A percentile compares a stretch with the other conserved stretches of the same genome.
phyloP scores from a whole-genome alignment of 1,284 basidiomycete genomes.

The Leccinum pseudoinsigne region DNA sequence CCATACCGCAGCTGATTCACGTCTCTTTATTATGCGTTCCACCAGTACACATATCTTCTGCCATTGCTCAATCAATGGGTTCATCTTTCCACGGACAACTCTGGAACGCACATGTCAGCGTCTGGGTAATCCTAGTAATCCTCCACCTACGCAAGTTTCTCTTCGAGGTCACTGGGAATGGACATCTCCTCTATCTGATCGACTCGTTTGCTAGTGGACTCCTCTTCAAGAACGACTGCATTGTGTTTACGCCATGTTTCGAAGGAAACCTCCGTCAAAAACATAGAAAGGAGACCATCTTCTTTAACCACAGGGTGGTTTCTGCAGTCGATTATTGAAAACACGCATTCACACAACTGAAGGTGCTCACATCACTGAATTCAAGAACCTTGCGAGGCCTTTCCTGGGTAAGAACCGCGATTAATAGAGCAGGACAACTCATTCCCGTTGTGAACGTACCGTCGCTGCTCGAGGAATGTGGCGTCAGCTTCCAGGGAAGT shows the following conservation, averaged over 20 bases:
- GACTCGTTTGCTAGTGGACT: constrained; percentile 78
- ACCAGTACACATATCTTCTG: constrained; percentile 84
- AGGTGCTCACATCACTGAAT: constrained; percentile 66
- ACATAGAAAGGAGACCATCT: constrained; percentile 80
- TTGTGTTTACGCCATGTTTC: constrained; percentile 85
- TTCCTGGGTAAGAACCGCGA: constrained; percentile 45
- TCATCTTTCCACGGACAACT: constrained; percentile 68
- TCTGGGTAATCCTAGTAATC: background rate
- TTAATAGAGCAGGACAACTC: background rate
- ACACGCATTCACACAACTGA: background rate
- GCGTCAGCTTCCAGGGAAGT: constrained; percentile 64
- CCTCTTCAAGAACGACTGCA: constrained; percentile 78
- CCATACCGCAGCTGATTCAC: constrained; percentile 87
- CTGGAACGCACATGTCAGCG: constrained; percentile 39
- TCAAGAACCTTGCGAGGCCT: constrained; percentile 81
- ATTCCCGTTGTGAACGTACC: constrained; percentile 40
- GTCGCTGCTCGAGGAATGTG: constrained; percentile 85
- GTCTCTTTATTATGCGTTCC: constrained; percentile 83
- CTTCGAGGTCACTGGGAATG: constrained; percentile 89
- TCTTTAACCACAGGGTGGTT: constrained; percentile 90
- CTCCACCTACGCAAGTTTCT: constrained; percentile 71
- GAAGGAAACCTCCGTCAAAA: constrained; percentile 80
- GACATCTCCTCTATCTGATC: constrained; percentile 87
- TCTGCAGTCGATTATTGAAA: constrained; percentile 37
- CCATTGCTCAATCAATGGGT: constrained; percentile 83